Base-by-base conservation (phyloP, 2,329 filamentous ascomycete species). In the Neurospora crassa region DNA sequence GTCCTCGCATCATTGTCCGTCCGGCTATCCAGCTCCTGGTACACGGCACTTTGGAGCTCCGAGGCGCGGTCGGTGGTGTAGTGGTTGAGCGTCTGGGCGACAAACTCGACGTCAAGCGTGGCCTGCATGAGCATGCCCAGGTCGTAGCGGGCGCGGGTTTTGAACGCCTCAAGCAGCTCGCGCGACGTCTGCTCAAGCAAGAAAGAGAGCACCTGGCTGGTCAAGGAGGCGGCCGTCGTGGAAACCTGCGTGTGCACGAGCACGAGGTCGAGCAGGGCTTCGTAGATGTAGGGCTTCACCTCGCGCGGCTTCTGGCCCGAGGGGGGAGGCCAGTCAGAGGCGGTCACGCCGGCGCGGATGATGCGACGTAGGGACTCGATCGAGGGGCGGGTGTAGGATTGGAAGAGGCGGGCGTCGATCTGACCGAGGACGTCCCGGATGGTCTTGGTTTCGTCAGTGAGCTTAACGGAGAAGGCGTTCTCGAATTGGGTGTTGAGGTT, bases 81-180 rank as follows among this genome's bases (percentile, higher is more conserved):
- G 76, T 94, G 91, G 73, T 89, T 92, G 42, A 99, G 86, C 5
- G 95, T 97, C 83, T 99, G 96, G 0, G 94, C 93, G 71, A 98
- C 90, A 78, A 99, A 98, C 81, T 99, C 96, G 1, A 97, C 94
- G 78, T 99, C 96, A 1, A 99, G 88, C 0, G 96, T 99, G 1
- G 96, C 96, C 82, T 99, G 96, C 90, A 98, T 97, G 69, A 99
- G 87, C 7, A 92, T 91, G 5, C 91, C 85, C 0, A 99, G 89
- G 1, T 89, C 87, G 81, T 96, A 98, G 24, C 84, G 84, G 5
- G 85, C 80, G 7, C 91, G 89, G 43, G 79, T 87, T 84, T 83
- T 84, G 84, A 98, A 97, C 0, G 93, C 90, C 40, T 91, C 87
- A 18, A 97, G 89, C n/a, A 98, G 89, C 73, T 94, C 90, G 6